Conservation (phyloP, 225 moss, liverwort and hornwort genomes). For the Climacium dendroides region DNA sequence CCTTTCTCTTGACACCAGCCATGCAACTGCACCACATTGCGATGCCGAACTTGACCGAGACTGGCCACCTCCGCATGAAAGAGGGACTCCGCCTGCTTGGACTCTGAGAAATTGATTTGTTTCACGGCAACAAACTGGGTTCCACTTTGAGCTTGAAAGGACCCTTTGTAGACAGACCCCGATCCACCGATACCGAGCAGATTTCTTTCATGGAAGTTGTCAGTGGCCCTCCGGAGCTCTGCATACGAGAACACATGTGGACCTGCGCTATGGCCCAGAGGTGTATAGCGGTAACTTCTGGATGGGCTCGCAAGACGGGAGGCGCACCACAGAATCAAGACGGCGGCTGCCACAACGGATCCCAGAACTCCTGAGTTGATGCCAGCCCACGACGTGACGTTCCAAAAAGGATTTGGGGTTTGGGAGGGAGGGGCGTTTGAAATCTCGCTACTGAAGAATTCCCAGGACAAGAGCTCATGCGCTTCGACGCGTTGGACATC, state of each 20-base stretch:
- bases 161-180: not conserved
- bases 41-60: not conserved
- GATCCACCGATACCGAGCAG: not conserved
- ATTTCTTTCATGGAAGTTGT: not conserved
- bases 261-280: not conserved
- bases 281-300: not conserved
- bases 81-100: not conserved
- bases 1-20: not conserved
- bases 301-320: not conserved
- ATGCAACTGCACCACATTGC: not conserved
- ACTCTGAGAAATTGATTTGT: not conserved
- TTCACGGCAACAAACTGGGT: not conserved
- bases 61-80: not conserved
- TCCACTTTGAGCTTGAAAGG: not conserved
- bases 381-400: not conserved
- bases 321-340: not conserved
- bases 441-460: not conserved
- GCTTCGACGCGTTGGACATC: not conserved
- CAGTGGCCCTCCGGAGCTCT: not conserved
- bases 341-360: not conserved
- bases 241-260: not conserved
- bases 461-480: not conserved
- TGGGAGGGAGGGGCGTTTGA: not conserved
- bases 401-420: not conserved
- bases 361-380: not conserved